Evolutionary conservation across 805 yeast genomes (phyloP), one percentile per base, ranked within the genome.

Genomic region (Candida dajiaensis): DNA sequence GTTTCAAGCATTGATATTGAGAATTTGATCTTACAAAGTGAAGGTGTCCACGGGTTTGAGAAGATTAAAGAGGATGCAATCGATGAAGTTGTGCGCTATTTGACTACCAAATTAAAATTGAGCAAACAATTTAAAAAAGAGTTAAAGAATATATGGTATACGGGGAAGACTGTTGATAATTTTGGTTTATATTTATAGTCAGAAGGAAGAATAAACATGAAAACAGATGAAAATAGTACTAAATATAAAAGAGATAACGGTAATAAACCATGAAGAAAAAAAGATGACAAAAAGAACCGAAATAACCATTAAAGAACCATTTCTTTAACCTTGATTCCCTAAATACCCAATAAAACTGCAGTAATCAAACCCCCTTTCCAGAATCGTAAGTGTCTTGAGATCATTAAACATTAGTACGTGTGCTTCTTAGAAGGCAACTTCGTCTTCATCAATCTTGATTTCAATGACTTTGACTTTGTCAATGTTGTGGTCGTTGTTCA

Each of bases 31-130:
- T 63, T 77, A 40, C 78, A 80, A 50, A 73, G 84, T 38, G 86
- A 81, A 61, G 87, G 87, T 6, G 81, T 77, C 19, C 67, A 74
- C 2, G 84, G 83, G 2, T 78, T 68, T 58, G 85, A 81, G 51
- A 80, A 76, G 53, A 60, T 78, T 10, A 73, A 71, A 49, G 59
- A 61, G 8, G 77, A 74, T 50, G 53, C 54, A 5, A 39, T 55
- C n/a, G 44, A 45, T 12, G 55, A 51, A 36, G 31, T 53, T 10
- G 50, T 47, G 2, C 18, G 25, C 12, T 46, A 45, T 23, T 22
- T 57, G 15, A 20, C 18, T 11, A 16, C 43, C 15, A 46, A 40
- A 13, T 48, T 51, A 21, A 15, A 11, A 1, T 38, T 55, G 3
- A 40, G 38, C 6, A 38, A 38, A 12, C 25, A 49, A 21, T 52